Evolutionary conservation across 768 basidiomycete species (phyloP), one percentile per base, ranked within the genome.

Genomic region (Suillus spraguei): DNA sequence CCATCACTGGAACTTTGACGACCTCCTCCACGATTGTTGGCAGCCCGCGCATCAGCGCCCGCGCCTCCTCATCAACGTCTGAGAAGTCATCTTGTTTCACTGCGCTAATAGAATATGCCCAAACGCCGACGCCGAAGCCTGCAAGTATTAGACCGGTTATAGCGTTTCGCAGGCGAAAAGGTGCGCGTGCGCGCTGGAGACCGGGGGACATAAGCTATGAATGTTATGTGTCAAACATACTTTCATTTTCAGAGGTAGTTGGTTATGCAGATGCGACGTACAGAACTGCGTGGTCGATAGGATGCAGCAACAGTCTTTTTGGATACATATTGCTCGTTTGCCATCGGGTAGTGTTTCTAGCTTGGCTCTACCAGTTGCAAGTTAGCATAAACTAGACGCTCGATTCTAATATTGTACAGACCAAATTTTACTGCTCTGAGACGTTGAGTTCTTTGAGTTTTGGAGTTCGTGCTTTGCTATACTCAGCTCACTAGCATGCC

Each of bases 11-110:
- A 67, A 68, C 76, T 67, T 71, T 76, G 63, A 71, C 74, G 63
- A 71, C 74, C 63, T 72, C 73, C 63, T 75, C 72, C 28, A 65
- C 64, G 32, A 69, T 67, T 49, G 69, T 66, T 50, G 59, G 47
- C 42, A 58, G 44, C 42, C 73, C 65, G 36, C 70, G 74, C 38
- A 79, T 83, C 69, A 89, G 80, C 47, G 83, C 83, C 65, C 78
- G 79, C 35, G 87, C 92, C 71, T 92, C 90, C 65, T 91, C 90
- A 69, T 93, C 92, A 47, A 93, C 82, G 72, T 94, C 93, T 67
- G 90, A 87, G 72, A 97, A 97, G 46, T 91, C 87, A 72, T 97
- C 95, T 71, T 98, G 95, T 71, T 91, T 94, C 61, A 98, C 95
- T 35, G 95, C 95, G 36, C 87, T 85, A 71, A 99, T 97, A 20